phyloP scores from a whole-genome alignment of 768 basidiomycete species.

The Mrakia hoshinonis region DNA sequence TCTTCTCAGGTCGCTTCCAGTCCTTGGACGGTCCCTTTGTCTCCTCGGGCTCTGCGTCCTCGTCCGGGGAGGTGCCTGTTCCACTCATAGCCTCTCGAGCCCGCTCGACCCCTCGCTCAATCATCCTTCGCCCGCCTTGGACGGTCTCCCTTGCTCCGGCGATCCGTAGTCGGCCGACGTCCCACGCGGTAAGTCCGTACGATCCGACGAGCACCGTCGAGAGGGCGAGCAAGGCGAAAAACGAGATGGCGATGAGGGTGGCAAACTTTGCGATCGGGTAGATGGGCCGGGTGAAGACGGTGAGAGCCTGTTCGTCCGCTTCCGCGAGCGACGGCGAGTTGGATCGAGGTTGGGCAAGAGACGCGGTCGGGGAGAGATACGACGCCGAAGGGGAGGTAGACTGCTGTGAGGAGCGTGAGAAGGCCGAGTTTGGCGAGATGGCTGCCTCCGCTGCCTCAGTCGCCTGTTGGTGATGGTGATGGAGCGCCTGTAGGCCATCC shows the following conservation, averaged over 20 bases:
- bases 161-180: slow-evolving; percentile 4
- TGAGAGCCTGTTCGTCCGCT: background rate
- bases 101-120: slow-evolving; percentile 4
- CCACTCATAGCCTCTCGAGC: slow-evolving; percentile 2
- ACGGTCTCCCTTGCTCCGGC: slow-evolving; percentile 1
- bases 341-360: background rate
- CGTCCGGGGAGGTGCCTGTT: background rate
- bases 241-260: slow-evolving; percentile 14
- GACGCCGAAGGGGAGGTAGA: background rate
- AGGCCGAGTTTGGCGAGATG: background rate
- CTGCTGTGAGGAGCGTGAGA: background rate
- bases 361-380: background rate
- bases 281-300: slow-evolving; percentile 19
- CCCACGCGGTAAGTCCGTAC: slow-evolving; percentile 25
- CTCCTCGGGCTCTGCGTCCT: background rate
- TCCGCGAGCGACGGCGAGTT: background rate
- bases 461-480: background rate
- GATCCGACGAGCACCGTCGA: slow-evolving; percentile 23
- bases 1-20: background rate
- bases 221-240: slow-evolving; percentile 14
- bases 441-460: background rate
- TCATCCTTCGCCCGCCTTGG: slow-evolving; percentile 13
- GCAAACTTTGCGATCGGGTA: slow-evolving; percentile 13
- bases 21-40: background rate
- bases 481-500: background rate